Percentiles rank a stretch among this genome's conserved stretches.
Evolutionary conservation across 352 stramenopile species (phyloP).

Genomic region (Pythium vanterpoolii): DNA sequence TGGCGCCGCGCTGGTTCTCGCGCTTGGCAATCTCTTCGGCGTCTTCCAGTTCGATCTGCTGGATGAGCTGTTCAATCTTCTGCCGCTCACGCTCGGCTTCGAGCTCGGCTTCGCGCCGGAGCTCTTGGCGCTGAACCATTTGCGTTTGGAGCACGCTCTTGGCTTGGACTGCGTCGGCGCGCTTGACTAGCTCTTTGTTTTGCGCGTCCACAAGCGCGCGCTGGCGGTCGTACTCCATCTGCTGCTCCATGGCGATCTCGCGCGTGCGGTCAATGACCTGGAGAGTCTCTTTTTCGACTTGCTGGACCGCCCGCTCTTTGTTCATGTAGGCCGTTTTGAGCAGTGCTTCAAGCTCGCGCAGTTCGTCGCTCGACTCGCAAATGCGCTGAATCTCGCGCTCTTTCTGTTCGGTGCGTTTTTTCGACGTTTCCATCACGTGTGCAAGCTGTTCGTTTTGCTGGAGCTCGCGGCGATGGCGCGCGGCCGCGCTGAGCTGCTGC

Average conservation of each 20-base stretch:
- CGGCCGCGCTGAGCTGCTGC: constrained; percentile 19
- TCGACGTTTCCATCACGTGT: constrained; percentile 59
- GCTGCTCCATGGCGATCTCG: constrained; percentile 87
- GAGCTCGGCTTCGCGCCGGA: constrained; percentile 56
- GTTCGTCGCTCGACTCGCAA: constrained; percentile 86
- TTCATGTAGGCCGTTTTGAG: constrained; percentile 94
- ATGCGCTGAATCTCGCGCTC: constrained; percentile 89
- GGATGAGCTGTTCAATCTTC: constrained; percentile 84
- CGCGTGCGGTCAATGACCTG: constrained; percentile 63
- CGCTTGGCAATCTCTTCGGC: constrained; percentile 60
- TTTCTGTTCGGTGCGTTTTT: constrained; percentile 61
- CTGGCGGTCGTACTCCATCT: constrained; percentile 92
- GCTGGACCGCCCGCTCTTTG: constrained; percentile 89
- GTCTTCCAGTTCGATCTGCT: constrained; percentile 87
- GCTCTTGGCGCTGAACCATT: constrained; percentile 66
- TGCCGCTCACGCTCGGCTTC: constrained; percentile 75
- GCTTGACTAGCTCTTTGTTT: constrained; percentile 49
- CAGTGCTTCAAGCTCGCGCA: constrained; percentile 86
- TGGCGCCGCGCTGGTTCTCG: constrained; percentile 55
- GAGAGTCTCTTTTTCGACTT: constrained; percentile 85
- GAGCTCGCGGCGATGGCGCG: constrained; percentile 34
- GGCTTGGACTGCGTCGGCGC: constrained; percentile 63
- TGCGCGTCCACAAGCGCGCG: constrained; percentile 68
- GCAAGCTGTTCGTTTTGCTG: constrained; percentile 78
- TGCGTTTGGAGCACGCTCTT: constrained; percentile 69